A percentile compares a stretch with the other conserved stretches of the same genome.
Conservation (phyloP, 2,329 filamentous ascomycete genomes). For the Cryphonectria carpinicola region DNA sequence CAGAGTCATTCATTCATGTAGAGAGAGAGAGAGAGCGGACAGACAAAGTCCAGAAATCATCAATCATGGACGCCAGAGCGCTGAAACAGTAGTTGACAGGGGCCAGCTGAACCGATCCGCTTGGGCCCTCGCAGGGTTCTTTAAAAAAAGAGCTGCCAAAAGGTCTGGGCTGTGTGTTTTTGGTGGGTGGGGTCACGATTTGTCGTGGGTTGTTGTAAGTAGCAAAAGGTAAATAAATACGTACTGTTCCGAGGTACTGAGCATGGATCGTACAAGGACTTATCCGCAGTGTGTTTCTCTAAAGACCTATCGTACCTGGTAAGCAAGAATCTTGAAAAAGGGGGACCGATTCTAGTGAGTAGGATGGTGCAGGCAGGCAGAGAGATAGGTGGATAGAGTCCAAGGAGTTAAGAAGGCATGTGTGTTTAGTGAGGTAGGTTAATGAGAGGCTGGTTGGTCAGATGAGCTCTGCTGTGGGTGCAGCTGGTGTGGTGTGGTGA, state of each 20-base stretch:
- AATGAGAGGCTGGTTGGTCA: background rate
- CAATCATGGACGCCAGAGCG: slow-evolving; percentile 1
- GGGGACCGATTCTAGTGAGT: too few species aligned
- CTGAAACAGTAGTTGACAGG: slow-evolving; percentile 12
- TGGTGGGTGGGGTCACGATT: background rate
- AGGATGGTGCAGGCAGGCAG: too few species aligned
- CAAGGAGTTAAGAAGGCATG: background rate
- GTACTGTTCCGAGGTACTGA: background rate
- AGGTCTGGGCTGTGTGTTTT: background rate
- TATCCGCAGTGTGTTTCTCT: background rate
- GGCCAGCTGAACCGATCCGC: slow-evolving; percentile 11
- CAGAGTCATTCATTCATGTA: background rate
- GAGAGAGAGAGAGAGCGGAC: background rate
- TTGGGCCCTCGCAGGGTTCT: slow-evolving; percentile 5
- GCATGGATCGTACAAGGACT: background rate
- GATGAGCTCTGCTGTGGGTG: background rate
- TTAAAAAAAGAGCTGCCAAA: background rate
- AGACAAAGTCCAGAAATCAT: background rate
- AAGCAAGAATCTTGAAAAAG: background rate
- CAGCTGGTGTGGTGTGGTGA: background rate
- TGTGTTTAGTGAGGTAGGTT: background rate
- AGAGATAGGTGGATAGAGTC: background rate
- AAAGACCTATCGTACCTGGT: background rate
- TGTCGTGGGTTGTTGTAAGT: background rate
- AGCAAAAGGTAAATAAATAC: background rate